A percentile compares a stretch with the other conserved stretches of the same genome.
These are phyloP conservation scores for Aspergillus cejpii DNA, from an alignment of 2,329 filamentous ascomycete genomes.

Conservation along the genomic window DNA sequence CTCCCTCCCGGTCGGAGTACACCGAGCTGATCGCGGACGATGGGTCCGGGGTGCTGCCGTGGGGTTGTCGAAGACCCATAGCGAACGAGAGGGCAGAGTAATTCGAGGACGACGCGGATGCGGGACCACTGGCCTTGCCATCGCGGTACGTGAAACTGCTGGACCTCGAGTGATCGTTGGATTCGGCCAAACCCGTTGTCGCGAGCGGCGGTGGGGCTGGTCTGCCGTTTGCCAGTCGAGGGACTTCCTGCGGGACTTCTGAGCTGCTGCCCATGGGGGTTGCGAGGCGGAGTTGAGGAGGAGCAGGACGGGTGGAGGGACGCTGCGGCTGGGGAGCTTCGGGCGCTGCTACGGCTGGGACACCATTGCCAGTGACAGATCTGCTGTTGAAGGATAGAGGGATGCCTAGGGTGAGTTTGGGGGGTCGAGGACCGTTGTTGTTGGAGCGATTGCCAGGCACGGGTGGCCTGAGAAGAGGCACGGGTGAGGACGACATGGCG, in stretches of 20 bases:
- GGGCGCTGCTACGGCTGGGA: constrained; percentile 25
- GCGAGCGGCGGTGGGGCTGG: constrained; percentile 53
- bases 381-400: constrained; percentile 78
- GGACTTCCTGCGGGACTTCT: constrained; percentile 63
- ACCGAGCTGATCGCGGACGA: constrained; percentile 80
- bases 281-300: constrained; percentile 75
- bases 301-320: constrained; percentile 50
- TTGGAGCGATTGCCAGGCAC: constrained; percentile 63
- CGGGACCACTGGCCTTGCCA: constrained; percentile 69
- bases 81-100: constrained; percentile 79
- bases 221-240: constrained; percentile 47
- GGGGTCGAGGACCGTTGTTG: constrained; percentile 57
- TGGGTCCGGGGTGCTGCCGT: constrained; percentile 67
- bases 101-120: constrained; percentile 78
- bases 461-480: constrained; percentile 74
- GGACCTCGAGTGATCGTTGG: constrained; percentile 71
- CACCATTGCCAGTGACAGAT: constrained; percentile 53
- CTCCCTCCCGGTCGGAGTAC: constrained; percentile 72
- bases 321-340: constrained; percentile 31
- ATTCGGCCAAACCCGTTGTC: constrained; percentile 71
- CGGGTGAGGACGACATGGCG: constrained; percentile 63
- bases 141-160: constrained; percentile 76
- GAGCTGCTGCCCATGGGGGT: constrained; percentile 76
- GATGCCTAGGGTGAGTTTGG: constrained; percentile 80
- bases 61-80: constrained; percentile 58